phyloP scores from a whole-genome alignment of 257 asterid species.

The Apocynum venetum region DNA sequence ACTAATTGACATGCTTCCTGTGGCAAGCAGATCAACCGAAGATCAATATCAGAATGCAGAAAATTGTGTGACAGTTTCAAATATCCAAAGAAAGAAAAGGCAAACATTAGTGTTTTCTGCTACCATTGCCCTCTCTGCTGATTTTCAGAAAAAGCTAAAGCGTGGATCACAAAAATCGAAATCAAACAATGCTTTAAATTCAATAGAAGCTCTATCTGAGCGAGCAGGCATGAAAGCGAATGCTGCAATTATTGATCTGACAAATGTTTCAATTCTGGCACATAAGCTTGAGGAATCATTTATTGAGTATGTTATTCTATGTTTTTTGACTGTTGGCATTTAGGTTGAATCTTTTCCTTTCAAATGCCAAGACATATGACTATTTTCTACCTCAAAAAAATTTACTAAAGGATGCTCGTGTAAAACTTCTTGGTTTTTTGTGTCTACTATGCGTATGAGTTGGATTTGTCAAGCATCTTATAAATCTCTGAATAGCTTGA shows the following conservation, averaged over 20 bases:
- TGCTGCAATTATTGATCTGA: slow-evolving; percentile 82
- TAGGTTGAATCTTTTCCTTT: background rate
- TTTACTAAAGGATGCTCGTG: background rate
- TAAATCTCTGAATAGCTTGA: background rate
- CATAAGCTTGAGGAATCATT: slow-evolving; percentile 79
- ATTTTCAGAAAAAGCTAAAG: slow-evolving; percentile 87
- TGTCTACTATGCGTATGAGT: background rate
- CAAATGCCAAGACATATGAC: no score
- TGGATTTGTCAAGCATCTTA: background rate
- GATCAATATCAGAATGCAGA: slow-evolving; percentile 46
- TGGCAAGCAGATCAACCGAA: slow-evolving; percentile 49
- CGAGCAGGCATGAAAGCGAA: slow-evolving; percentile 92
- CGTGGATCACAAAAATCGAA: slow-evolving; percentile 55
- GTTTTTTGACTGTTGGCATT: slow-evolving; percentile 7
- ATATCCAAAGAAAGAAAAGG: slow-evolving; percentile 76
- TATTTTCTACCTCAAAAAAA: no score
- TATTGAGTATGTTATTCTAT: slow-evolving; percentile 62
- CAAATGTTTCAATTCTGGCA: slow-evolving; percentile 79
- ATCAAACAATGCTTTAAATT: slow-evolving; percentile 56
- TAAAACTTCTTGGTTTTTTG: background rate
- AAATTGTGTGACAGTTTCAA: slow-evolving; percentile 57
- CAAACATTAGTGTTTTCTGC: slow-evolving; percentile 98
- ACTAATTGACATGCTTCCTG: slow-evolving; percentile 92
- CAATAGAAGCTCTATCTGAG: slow-evolving; percentile 86
- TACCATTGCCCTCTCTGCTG: slow-evolving; percentile 85